Conservation (phyloP, 768 basidiomycete species). For the Coprinellus micaceus region DNA sequence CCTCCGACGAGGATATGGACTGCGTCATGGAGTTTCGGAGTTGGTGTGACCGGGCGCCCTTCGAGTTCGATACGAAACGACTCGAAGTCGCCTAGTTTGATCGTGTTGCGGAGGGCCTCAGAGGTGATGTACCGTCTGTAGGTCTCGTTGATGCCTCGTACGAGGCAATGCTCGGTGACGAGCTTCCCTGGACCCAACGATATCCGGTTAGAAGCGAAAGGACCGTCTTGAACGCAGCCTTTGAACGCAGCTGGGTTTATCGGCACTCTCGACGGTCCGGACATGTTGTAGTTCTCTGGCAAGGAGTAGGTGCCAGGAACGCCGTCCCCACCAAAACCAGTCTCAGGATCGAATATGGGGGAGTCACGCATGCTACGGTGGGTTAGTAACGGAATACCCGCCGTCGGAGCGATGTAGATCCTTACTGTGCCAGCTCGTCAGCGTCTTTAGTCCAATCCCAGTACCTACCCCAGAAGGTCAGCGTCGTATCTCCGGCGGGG, state of each 20-base stretch:
- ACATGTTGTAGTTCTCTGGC: slow-evolving; percentile 16
- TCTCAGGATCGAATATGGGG: slow-evolving; percentile 31
- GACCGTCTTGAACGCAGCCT: slow-evolving; percentile 29
- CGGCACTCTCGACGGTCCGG: neutral
- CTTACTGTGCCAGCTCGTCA: slow-evolving; percentile 21
- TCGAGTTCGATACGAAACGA: slow-evolving; percentile 34
- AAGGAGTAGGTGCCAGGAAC: slow-evolving; percentile 24
- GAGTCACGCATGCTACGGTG: slow-evolving; percentile 26
- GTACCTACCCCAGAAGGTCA: slow-evolving; percentile 23
- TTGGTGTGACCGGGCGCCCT: slow-evolving; percentile 25
- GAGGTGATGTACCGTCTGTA: slow-evolving; percentile 17
- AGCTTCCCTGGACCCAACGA: slow-evolving; percentile 32
- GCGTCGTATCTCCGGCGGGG: neutral
- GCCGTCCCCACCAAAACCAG: slow-evolving; percentile 38
- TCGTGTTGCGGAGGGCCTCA: slow-evolving; percentile 19
- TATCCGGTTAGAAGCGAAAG: slow-evolving; percentile 32
- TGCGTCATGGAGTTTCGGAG: slow-evolving; percentile 29
- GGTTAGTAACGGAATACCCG: neutral
- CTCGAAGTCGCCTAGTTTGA: slow-evolving; percentile 26
- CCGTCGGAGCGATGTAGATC: neutral
- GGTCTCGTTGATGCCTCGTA: slow-evolving; percentile 28
- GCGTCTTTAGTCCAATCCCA: slow-evolving; percentile 40
- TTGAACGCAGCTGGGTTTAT: slow-evolving; percentile 13
- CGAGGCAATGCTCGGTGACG: slow-evolving; percentile 30
- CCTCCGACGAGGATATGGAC: slow-evolving; percentile 35